phyloP scores from a whole-genome alignment of 768 basidiomycete genomes.

The Xerocomus brunneocitrinus region DNA sequence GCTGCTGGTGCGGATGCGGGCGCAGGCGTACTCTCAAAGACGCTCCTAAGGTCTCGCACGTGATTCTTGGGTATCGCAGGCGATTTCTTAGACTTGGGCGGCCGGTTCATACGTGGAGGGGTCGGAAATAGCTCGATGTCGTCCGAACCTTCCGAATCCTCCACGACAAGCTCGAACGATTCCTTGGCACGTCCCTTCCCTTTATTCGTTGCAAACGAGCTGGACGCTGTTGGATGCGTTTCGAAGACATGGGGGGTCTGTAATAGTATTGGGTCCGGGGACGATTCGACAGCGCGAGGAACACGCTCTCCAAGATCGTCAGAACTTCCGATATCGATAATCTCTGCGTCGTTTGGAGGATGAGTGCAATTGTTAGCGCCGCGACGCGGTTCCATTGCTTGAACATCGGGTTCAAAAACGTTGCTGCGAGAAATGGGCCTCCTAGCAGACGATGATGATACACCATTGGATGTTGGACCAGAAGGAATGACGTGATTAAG shows the following conservation, averaged over 20 bases:
- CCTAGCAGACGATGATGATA: constrained; percentile 2
- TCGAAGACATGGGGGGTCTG: constrained; percentile 19
- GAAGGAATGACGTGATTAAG: constrained; percentile 4
- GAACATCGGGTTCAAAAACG: constrained; percentile 22
- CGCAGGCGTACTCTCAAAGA: constrained; percentile 9
- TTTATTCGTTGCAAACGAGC: constrained; percentile 7
- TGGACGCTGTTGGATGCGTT: constrained; percentile 13
- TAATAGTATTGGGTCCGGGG: constrained; percentile 22
- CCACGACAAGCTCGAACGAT: constrained; percentile 8
- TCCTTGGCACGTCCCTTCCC: constrained; percentile 23
- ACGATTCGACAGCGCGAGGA: constrained; percentile 4
- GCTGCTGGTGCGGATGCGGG: constrained; percentile 3
- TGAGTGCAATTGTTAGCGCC: neutral
- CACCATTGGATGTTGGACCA: neutral
- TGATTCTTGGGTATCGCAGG: constrained; percentile 16
- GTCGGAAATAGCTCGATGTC: constrained; percentile 16
- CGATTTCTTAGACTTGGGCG: neutral
- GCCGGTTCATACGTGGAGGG: neutral
- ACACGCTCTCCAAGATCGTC: constrained; percentile 25
- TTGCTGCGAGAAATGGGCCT: neutral
- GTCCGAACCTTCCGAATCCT: constrained; percentile 24
- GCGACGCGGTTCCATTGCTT: constrained; percentile 9
- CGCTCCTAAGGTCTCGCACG: constrained; percentile 5
- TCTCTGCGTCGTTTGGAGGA: constrained; percentile 15
- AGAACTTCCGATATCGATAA: constrained; percentile 16